A percentile compares a stretch with the other conserved stretches of the same genome.
Evolutionary conservation across 345 rosid species (phyloP).

Genomic region (Balakata baccata): DNA sequence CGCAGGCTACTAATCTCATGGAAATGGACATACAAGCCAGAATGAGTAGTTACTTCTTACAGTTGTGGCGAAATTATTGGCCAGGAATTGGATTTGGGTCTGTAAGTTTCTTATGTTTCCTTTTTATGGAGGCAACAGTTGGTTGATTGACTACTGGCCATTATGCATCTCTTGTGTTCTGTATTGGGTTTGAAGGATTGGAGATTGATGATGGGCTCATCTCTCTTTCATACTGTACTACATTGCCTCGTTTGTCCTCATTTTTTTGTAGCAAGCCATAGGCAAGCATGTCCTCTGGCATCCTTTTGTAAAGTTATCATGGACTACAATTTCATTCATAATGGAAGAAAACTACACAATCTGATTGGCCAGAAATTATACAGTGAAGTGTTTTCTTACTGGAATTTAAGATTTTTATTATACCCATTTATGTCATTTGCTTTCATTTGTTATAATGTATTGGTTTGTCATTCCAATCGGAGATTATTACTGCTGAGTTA

Average conservation of each 20-base stretch:
- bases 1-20: constrained; percentile 52
- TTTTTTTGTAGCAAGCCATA: constrained; percentile 14
- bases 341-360: background rate
- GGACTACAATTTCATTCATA: constrained; percentile 27
- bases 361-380: too few relatives aligned
- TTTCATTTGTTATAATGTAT: too few relatives aligned
- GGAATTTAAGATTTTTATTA: too few relatives aligned
- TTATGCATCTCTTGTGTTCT: constrained; percentile 14
- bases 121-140: constrained; percentile 13
- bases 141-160: constrained; percentile 9
- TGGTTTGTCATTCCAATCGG: too few relatives aligned
- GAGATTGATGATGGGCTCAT: constrained; percentile 9
- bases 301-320: constrained; percentile 31
- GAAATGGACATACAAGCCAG: background rate
- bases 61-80: background rate
- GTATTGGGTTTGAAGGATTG: constrained; percentile 17
- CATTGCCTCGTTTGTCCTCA: background rate
- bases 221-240: background rate
- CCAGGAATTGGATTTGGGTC: background rate
- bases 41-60: too few relatives aligned
- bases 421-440: too few relatives aligned
- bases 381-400: too few relatives aligned
- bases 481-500: too few relatives aligned
- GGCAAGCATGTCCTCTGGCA: constrained; percentile 21
- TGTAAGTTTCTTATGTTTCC: constrained; percentile 3